Percentiles rank a stretch among this genome's conserved stretches.
These are phyloP conservation scores for Warburgia ugandensis DNA, from an alignment of 164 flowering plant genomes.

Conservation along the genomic window DNA sequence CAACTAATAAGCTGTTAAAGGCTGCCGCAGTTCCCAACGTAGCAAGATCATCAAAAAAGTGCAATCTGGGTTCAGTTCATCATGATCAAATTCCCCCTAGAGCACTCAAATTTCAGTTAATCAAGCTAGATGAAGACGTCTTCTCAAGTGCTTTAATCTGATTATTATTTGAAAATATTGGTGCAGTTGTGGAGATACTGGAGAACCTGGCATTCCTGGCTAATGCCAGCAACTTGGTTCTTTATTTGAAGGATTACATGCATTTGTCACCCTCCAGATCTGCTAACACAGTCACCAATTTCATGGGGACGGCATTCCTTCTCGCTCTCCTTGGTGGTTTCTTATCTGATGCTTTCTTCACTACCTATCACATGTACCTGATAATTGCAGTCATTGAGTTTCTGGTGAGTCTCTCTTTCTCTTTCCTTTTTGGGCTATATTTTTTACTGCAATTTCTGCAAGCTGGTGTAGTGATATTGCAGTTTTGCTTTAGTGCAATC, in stretches of 20 bases:
- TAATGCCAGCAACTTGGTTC: slow-evolving; percentile 78
- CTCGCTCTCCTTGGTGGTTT: slow-evolving; percentile 86
- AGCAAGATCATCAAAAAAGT: too few species aligned
- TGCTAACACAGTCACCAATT: slow-evolving; percentile 69
- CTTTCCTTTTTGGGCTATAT: too few species aligned
- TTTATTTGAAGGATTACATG: slow-evolving; percentile 58
- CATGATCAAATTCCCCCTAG: too few species aligned
- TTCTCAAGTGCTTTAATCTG: background rate
- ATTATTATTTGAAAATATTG: background rate
- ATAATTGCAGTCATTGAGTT: slow-evolving; percentile 59
- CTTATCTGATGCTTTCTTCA: slow-evolving; percentile 64
- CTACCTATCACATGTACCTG: slow-evolving; percentile 53
- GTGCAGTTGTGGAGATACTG: slow-evolving; percentile 63
- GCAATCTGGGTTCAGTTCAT: too few species aligned
- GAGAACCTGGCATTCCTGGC: slow-evolving; percentile 85
- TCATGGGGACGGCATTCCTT: slow-evolving; percentile 90
- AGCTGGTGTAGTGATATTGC: too few species aligned
- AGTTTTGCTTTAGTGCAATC: too few species aligned
- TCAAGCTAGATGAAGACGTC: background rate
- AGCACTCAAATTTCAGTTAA: background rate
- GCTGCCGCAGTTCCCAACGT: background rate
- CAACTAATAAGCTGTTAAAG: background rate
- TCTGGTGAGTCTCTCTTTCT: slow-evolving; percentile 40
- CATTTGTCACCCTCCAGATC: slow-evolving; percentile 56
- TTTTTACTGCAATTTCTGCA: too few species aligned